Base-by-base conservation (phyloP, 208 protist genomes). In the Herpetomonas tarakana region DNA sequence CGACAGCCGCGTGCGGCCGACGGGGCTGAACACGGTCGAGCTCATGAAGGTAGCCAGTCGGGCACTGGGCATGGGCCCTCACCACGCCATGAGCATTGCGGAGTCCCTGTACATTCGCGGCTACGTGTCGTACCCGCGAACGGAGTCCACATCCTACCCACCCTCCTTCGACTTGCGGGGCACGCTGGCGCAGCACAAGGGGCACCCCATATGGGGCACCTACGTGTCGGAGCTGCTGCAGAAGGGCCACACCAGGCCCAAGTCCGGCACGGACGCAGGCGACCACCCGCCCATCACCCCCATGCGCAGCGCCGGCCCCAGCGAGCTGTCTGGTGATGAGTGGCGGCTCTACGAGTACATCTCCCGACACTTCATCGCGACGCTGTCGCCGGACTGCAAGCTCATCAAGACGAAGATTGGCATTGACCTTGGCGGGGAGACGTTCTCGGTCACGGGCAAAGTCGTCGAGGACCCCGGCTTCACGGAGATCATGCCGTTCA, bases 51-150 rank as follows among this genome's bases (percentile, higher is more conserved):
- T 96, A 6, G 88, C 86, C 7, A 94, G 83, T 30, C 65, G 62
- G 35, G 38, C 57, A 0, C 88, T 98, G 6, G 86, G 89, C 28
- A 86, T 98, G 14, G 85, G 91, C 18, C 93, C 97, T 0, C 80
- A 97, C 63, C 69, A 91, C 44, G 81, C 95, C n/a, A 98, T 99
- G 96, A 77, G 81, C 45, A 71, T 97, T 19, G 97, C 97, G n/a
- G 96, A 99, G 65, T 75, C 83, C 28, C 58, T 99, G 38, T 99
- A 99, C 82, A 93, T 96, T 25, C 67, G 81, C 28, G 98, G 98
- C n/a, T 97, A 97, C 58, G 97, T 99, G 52, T 97, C 90, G 1
- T 99, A 99, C 74, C 97, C 97, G 1, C 82, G 97, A n/a, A 99
- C 97, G 9, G 97, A 99, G 71, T 94, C 86, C 18, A 98, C 91